Evolutionary conservation across 352 stramenopile species (phyloP).

Genomic region (Globisporangium radiosum): DNA sequence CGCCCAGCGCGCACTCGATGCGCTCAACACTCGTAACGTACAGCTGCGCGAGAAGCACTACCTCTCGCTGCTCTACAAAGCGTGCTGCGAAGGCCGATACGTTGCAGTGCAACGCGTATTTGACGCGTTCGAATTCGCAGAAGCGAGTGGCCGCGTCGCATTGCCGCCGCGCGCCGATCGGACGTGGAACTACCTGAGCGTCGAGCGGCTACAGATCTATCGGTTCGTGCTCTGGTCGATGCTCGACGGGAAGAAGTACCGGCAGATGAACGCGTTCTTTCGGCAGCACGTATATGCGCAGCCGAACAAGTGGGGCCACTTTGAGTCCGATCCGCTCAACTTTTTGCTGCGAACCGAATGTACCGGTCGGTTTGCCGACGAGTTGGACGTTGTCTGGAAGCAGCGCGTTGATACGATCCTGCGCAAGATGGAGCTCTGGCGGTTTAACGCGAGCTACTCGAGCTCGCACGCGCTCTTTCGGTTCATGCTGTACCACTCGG

Average conservation of each 20-base stretch:
- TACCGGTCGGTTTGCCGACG: conserved; percentile 29
- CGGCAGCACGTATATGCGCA: conserved; percentile 31
- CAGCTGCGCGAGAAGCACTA: conserved; percentile 35
- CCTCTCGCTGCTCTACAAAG: conserved; percentile 61
- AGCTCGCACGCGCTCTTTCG: conserved; percentile 54
- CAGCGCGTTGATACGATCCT: conserved; percentile 43
- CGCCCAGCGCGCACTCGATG: conserved; percentile 1
- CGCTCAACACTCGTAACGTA: conserved; percentile 11
- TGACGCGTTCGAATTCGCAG: conserved; percentile 28
- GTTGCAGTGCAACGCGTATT: conserved; percentile 31
- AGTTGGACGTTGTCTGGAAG: conserved; percentile 22
- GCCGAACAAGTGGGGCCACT: conserved; percentile 34
- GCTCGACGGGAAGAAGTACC: conserved; percentile 23
- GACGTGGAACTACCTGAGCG: conserved; percentile 35
- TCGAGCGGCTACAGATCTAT: conserved; percentile 46
- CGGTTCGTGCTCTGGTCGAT: conserved; percentile 63
- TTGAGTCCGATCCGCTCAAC: conserved; percentile 59
- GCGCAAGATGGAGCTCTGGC: conserved; percentile 25
- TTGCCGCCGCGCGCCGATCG: conserved; percentile 14
- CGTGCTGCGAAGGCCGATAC: conserved; percentile 27
- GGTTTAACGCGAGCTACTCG: conserved; percentile 50
- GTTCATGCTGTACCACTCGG: conserved; percentile 44
- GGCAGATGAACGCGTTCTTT: conserved; percentile 34
- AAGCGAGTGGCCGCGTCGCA: conserved; percentile 20
- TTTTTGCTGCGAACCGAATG: conserved; percentile 64